These are phyloP conservation scores for Beauveria rudraprayagi DNA, from an alignment of 2,329 filamentous ascomycete species.

Conservation along the genomic window DNA sequence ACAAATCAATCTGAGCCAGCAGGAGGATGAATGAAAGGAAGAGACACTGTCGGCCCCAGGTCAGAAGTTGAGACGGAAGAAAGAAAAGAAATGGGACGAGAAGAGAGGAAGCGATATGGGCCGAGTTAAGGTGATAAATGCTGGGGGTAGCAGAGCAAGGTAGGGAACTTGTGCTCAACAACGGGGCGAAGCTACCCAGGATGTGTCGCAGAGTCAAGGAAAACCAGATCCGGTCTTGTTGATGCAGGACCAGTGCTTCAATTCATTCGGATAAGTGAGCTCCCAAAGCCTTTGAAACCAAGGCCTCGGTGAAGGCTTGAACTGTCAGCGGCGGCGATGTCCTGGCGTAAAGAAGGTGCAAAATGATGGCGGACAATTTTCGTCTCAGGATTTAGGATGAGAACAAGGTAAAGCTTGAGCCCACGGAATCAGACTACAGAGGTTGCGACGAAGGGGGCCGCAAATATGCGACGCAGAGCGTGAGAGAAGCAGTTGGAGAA, in stretches of 20 bases:
- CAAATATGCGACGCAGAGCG: slow-evolving; percentile 20
- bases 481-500: slow-evolving; percentile 17
- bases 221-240: slow-evolving; percentile 10
- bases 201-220: slow-evolving; percentile 8
- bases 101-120: slow-evolving; percentile 10
- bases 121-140: slow-evolving; percentile 9
- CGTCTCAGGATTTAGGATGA: slow-evolving; percentile 5
- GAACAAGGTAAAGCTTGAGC: not conserved
- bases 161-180: not conserved
- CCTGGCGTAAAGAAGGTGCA: not conserved
- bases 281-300: slow-evolving; percentile 6
- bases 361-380: not conserved
- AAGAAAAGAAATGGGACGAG: slow-evolving; percentile 17
- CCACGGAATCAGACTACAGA: not conserved
- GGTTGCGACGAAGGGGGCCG: slow-evolving; percentile 12
- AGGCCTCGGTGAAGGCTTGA: not conserved
- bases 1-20: slow-evolving; percentile 50
- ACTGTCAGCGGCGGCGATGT: not conserved
- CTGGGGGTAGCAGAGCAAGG: not conserved
- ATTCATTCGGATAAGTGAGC: not conserved
- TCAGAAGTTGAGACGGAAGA: slow-evolving; percentile 13
- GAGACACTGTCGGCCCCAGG: slow-evolving; percentile 16
- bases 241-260: slow-evolving; percentile 6
- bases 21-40: slow-evolving; percentile 25
- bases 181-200: slow-evolving; percentile 4